Conservation (phyloP, 306 rosid genomes). For the Quercus ilex region DNA sequence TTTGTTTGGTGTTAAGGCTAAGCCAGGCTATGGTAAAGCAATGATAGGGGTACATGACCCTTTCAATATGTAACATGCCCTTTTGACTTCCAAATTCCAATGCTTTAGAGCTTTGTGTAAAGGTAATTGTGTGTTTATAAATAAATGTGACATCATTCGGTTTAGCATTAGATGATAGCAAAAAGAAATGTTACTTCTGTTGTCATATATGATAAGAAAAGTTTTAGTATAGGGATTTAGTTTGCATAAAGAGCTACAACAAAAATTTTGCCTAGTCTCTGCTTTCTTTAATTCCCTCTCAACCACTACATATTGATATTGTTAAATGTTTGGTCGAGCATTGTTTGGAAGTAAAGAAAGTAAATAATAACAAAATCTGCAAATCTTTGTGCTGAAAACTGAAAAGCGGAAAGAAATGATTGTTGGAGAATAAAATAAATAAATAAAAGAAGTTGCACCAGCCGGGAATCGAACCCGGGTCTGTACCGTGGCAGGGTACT, state of each 20-base stretch:
- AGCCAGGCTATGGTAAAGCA: neutral
- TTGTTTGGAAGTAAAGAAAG: neutral
- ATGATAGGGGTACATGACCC: neutral
- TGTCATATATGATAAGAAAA: neutral
- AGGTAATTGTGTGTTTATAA: neutral
- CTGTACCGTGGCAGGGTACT: conserved; percentile 51
- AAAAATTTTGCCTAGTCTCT: neutral
- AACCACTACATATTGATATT: neutral
- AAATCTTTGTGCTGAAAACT: no score
- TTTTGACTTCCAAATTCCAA: neutral
- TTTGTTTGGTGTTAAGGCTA: conserved; percentile 3
- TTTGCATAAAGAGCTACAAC: no score
- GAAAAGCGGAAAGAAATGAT: no score
- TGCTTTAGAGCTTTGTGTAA: neutral
- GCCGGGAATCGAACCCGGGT: conserved; percentile 90
- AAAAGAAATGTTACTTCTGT: neutral
- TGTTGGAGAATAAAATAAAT: no score
- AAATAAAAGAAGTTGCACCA: conserved; percentile 30
- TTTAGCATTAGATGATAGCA: neutral
- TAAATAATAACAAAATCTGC: neutral
- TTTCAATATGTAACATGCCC: neutral
- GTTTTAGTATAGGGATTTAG: neutral
- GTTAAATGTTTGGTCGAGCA: neutral
- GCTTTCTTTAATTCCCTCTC: neutral
- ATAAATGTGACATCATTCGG: neutral